A percentile compares a stretch with the other conserved stretches of the same genome.
Conservation (phyloP, 139 green algal genomes). For the Picochlorum costavermella region DNA sequence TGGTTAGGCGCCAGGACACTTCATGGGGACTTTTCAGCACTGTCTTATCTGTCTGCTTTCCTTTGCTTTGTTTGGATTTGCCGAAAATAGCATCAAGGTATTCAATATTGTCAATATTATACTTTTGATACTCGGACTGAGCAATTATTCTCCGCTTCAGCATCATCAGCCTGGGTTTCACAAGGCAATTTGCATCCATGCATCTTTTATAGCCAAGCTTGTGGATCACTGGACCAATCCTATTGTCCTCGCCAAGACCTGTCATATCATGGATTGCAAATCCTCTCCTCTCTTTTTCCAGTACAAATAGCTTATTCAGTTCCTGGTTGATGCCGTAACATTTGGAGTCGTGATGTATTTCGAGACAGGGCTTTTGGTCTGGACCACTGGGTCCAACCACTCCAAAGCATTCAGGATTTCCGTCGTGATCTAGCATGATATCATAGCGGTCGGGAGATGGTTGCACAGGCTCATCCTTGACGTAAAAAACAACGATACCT, state of each 20-base stretch:
- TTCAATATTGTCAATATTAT: neutral
- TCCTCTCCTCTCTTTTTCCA: neutral
- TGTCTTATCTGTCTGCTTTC: no score
- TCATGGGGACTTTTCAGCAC: neutral
- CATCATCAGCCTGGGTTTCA: neutral
- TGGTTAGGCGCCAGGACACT: neutral
- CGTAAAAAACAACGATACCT: conserved; percentile 1
- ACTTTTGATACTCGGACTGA: neutral
- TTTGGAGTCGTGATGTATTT: neutral
- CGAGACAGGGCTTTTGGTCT: neutral
- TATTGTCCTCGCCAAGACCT: neutral
- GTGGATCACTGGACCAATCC: conserved; percentile 5
- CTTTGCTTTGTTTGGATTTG: neutral
- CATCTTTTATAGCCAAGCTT: neutral
- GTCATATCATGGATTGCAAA: conserved; percentile 6
- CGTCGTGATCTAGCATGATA: neutral
- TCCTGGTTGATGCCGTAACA: neutral
- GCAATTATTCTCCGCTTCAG: neutral
- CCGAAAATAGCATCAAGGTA: neutral
- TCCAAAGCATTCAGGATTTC: neutral
- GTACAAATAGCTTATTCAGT: neutral
- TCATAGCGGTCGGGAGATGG: neutral
- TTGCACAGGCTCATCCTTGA: neutral
- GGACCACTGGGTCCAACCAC: neutral
- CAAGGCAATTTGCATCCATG: neutral